Percentiles rank a stretch among this genome's conserved stretches.
Conservation (phyloP, 441 rosid species). For the Aleurites moluccanus region DNA sequence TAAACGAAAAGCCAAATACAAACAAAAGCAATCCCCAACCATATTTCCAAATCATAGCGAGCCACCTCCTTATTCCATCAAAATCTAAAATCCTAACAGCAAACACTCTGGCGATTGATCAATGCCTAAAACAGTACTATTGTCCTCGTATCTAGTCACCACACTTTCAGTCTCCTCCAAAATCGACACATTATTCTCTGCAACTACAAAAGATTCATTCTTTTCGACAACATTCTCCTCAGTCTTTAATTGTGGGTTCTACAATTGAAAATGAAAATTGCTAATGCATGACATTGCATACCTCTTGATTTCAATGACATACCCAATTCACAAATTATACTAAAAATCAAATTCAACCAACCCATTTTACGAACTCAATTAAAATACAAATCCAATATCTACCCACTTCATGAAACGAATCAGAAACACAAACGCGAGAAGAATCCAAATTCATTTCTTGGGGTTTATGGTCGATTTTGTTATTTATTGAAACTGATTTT, state of each 20-base stretch:
- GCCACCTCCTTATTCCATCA: too few species aligned
- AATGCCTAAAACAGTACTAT: conserved; percentile 23
- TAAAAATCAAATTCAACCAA: not conserved
- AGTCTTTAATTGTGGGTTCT: conserved; percentile 41
- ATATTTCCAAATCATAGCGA: too few species aligned
- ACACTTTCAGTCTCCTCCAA: conserved; percentile 72
- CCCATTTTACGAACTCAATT: not conserved
- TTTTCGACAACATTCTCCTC: conserved; percentile 45
- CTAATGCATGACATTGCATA: not conserved
- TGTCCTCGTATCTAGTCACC: conserved; percentile 52
- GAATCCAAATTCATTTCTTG: conserved; percentile 20
- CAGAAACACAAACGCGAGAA: not conserved
- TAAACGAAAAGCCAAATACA: too few species aligned
- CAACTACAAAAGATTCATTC: conserved; percentile 26
- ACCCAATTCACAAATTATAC: not conserved
- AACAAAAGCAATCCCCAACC: too few species aligned
- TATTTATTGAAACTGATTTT: not conserved
- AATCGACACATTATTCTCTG: conserved; percentile 71
- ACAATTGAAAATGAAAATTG: not conserved
- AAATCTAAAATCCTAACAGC: conserved; percentile 44
- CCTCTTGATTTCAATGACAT: not conserved
- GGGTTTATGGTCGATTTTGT: conserved; percentile 19
- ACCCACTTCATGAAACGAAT: not conserved
- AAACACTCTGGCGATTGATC: conserved; percentile 59
- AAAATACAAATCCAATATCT: conserved; percentile 10